Evolutionary conservation across 306 rosid genomes (phyloP).

Genomic region (Amphicarpaea edgeworthii): DNA sequence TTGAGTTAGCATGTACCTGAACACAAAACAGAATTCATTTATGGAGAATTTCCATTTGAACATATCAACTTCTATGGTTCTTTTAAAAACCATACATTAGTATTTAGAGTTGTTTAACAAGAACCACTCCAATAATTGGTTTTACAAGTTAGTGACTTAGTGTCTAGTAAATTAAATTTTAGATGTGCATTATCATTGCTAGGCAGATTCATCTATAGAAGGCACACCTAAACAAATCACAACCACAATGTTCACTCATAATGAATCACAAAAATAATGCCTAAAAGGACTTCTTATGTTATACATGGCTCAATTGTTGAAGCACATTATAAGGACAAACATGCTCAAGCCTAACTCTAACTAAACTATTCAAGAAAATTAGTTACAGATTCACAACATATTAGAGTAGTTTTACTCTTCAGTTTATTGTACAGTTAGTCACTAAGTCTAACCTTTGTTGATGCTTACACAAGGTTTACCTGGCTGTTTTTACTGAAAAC

Average conservation of each 20-base stretch:
- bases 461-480: no score
- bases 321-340: slow-evolving; percentile 21
- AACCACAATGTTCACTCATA: slow-evolving; percentile 7
- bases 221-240: slow-evolving; percentile 32
- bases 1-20: slow-evolving; percentile 90
- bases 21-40: slow-evolving; percentile 33
- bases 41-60: slow-evolving; percentile 31
- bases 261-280: slow-evolving; percentile 35
- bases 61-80: slow-evolving; percentile 29
- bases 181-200: slow-evolving; percentile 6
- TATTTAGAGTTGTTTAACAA: slow-evolving; percentile 27
- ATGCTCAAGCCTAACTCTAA: slow-evolving; percentile 9
- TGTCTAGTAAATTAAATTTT: background rate
- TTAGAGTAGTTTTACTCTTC: no score
- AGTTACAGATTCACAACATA: slow-evolving; percentile 30
- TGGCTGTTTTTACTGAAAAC: no score
- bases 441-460: no score
- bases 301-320: slow-evolving; percentile 1
- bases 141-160: slow-evolving; percentile 20
- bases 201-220: slow-evolving; percentile 18
- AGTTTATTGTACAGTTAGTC: no score
- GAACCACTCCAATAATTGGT: slow-evolving; percentile 22
- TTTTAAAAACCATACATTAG: background rate
- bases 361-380: slow-evolving; percentile 22
- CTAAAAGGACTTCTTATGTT: background rate